Conservation (phyloP, 208 protist genomes). For the Trypanosoma avium region DNA sequence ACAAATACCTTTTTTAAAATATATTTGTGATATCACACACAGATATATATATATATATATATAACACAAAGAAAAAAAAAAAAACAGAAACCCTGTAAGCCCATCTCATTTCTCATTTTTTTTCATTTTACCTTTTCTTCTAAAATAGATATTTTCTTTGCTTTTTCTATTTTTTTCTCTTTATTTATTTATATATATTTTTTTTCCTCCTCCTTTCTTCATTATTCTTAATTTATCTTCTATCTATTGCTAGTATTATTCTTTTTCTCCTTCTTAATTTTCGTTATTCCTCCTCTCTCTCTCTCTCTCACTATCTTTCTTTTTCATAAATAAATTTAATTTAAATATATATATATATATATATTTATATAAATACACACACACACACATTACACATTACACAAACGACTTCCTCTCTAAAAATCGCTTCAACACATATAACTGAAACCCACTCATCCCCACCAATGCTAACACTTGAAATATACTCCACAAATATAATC, state of each 20-base stretch:
- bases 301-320: background rate
- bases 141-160: too few species aligned
- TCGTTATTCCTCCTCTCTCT: background rate
- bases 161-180: too few species aligned
- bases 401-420: conserved; percentile 75
- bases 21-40: background rate
- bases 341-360: conserved; percentile 2
- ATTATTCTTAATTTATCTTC: background rate
- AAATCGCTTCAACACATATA: conserved; percentile 79
- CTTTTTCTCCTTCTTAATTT: background rate
- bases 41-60: too few species aligned
- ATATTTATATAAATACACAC: background rate
- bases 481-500: conserved; percentile 65
- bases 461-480: conserved; percentile 71
- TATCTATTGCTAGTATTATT: background rate
- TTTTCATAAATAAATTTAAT: background rate
- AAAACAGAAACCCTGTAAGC: too few species aligned
- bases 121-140: too few species aligned
- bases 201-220: background rate
- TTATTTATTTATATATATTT: background rate
- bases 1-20: background rate
- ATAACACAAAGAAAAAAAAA: too few species aligned
- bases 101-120: background rate
- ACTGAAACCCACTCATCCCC: conserved; percentile 60
- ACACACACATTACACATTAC: conserved; percentile 27